Evolutionary conservation across 352 stramenopile genomes (phyloP), one percentile per base, ranked within the genome.

Genomic region (Phytophthora aleatoria): DNA sequence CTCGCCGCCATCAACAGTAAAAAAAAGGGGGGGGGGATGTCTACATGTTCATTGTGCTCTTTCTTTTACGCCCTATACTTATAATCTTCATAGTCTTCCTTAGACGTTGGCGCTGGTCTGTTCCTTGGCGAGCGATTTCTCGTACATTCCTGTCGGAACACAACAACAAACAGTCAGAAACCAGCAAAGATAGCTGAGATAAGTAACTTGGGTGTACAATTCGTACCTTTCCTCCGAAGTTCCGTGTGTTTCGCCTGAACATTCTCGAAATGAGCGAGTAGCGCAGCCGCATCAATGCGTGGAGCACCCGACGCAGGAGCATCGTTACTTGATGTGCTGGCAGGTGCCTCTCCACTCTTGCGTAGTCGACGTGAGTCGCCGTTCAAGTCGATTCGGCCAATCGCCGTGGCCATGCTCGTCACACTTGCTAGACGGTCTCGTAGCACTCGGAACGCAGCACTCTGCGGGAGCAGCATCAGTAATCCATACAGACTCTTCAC

Each of bases 401-500:
- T 94, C 3, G 86, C 81, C 15, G 84, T 95, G 16, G 88, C 83
- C 88, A 96, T 96, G 64, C 88, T 93, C 26, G 88, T 96, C 26
- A 96, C 86, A 57, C 85, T 93, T 16, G 87, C 86, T 11, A 96
- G 70, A 12, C 88, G 86, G 44, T 96, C 88, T 10, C 88, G 84
- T 15, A 96, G 60, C 50, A 94, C 92, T 15, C 85, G 81, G 60
- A 95, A 96, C 4, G 88, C 88, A 9, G 88, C 76, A 54, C 88
- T 96, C 50, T 99, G 97, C 6, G 97, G 97, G 4, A 99, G 69
- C 35, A 99, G 80, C 96, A 99, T 99, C 16, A 99, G 71, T 28
- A 99, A 75, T 4, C 97, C 97, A 64, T 99, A 99, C 13, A 99
- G 79, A 64, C 91, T 98, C 73, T 99, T 99, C 3, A 99, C 83